Conservation (phyloP, 2,329 filamentous ascomycete genomes). For the Aspergillus neotritici region DNA sequence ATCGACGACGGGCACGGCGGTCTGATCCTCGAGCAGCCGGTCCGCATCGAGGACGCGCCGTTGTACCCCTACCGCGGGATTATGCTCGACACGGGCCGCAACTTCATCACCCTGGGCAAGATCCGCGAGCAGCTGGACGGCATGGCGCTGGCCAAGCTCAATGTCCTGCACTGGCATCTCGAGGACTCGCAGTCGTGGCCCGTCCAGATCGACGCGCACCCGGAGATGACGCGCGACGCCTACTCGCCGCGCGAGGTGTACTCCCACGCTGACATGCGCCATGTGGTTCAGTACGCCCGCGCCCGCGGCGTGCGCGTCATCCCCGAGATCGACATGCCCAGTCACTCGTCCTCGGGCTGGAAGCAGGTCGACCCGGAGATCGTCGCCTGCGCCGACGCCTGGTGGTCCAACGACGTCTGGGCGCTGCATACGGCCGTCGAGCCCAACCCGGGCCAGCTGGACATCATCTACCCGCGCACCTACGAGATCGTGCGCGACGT, state of each 20-base stretch:
- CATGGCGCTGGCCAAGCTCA: slow-evolving; percentile 53
- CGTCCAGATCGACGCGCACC: slow-evolving; percentile 45
- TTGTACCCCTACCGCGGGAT: slow-evolving; percentile 52
- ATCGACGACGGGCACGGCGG: slow-evolving; percentile 44
- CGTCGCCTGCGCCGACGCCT: slow-evolving; percentile 51
- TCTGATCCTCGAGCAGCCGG: slow-evolving; percentile 50
- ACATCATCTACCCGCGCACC: slow-evolving; percentile 52
- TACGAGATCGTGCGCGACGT: slow-evolving; percentile 51
- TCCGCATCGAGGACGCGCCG: slow-evolving; percentile 47
- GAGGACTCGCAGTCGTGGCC: slow-evolving; percentile 54
- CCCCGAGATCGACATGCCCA: slow-evolving; percentile 59
- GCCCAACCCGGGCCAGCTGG: slow-evolving; percentile 53
- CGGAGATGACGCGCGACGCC: slow-evolving; percentile 50
- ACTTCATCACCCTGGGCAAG: slow-evolving; percentile 49
- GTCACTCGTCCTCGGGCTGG: slow-evolving; percentile 53
- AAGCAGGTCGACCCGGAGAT: slow-evolving; percentile 53
- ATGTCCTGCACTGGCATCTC: slow-evolving; percentile 55
- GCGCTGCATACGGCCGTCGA: slow-evolving; percentile 51
- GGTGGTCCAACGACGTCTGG: slow-evolving; percentile 58
- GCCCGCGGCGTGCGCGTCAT: slow-evolving; percentile 55
- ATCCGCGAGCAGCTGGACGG: slow-evolving; percentile 52
- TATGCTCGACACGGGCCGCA: slow-evolving; percentile 52
- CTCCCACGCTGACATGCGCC: slow-evolving; percentile 39
- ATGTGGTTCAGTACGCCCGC: slow-evolving; percentile 47
- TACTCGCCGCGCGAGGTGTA: slow-evolving; percentile 49